phyloP scores from a whole-genome alignment of 2,329 filamentous ascomycete genomes.

The Acrocalymma vagum region DNA sequence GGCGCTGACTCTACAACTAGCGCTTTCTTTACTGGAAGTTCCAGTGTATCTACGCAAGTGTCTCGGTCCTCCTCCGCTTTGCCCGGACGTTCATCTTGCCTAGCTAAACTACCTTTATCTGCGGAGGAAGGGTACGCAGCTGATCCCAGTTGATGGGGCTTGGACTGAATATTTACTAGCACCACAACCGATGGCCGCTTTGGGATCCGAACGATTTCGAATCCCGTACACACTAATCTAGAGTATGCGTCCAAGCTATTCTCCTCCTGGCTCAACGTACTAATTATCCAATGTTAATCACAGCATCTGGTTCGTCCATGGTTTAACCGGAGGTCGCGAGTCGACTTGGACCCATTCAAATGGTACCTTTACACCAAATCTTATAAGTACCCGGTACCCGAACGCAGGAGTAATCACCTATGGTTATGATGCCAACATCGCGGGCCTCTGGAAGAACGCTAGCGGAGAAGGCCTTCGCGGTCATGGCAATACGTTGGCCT shows the following conservation, averaged over 20 bases:
- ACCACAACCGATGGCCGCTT: not conserved
- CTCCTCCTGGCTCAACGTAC: too few relatives aligned
- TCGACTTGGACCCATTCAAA: constrained; percentile 3
- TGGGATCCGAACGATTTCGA: not conserved
- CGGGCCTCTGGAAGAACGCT: constrained; percentile 3
- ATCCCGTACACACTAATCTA: too few relatives aligned
- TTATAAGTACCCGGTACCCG: not conserved
- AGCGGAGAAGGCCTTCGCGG: not conserved
- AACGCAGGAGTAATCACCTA: constrained; percentile 3
- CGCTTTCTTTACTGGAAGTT: too few relatives aligned
- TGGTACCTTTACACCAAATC: constrained; percentile 1
- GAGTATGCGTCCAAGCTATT: too few relatives aligned
- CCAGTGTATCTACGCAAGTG: too few relatives aligned
- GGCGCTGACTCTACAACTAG: too few relatives aligned
- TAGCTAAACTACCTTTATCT: too few relatives aligned
- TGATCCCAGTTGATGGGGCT: too few relatives aligned
- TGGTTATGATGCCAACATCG: constrained; percentile 8
- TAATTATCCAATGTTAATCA: not conserved
- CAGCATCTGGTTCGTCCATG: constrained; percentile 8
- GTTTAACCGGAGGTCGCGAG: constrained; percentile 3
- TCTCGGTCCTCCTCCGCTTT: too few relatives aligned
- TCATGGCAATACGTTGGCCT: not conserved
- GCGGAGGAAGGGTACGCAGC: too few relatives aligned
- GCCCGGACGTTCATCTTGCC: too few relatives aligned
- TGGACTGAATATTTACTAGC: too few relatives aligned